phyloP scores from a whole-genome alignment of 1,284 basidiomycete species.

The Trametes pubescens region DNA sequence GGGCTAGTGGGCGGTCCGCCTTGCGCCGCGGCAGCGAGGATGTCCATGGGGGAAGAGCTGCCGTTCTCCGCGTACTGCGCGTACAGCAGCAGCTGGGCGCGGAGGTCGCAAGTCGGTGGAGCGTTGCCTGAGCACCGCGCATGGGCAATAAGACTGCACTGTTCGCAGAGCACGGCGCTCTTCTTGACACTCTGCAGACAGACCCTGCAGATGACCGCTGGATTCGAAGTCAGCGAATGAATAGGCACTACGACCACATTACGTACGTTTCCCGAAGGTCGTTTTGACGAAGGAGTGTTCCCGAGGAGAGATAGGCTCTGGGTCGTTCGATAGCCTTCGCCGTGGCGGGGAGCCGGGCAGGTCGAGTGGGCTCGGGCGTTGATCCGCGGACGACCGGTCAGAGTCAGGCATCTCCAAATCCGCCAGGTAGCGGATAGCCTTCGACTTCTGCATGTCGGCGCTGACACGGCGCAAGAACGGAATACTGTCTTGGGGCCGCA shows the following conservation, averaged over 20 bases:
- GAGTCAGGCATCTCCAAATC: conserved; percentile 60
- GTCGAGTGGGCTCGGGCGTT: conserved; percentile 34
- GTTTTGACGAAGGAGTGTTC: conserved; percentile 92
- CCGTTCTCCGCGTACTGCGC: conserved; percentile 77
- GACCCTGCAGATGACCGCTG: conserved; percentile 89
- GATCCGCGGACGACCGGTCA: conserved; percentile 49
- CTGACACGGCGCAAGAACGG: conserved; percentile 93
- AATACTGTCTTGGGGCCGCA: conserved; percentile 91
- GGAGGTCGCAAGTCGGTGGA: conserved; percentile 84
- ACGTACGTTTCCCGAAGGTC: conserved; percentile 89
- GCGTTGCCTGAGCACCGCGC: conserved; percentile 79
- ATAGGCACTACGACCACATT: conserved; percentile 13
- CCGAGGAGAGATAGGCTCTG: conserved; percentile 60
- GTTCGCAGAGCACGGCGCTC: conserved; percentile 87
- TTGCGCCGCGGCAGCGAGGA: conserved; percentile 48
- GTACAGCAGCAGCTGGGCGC: conserved; percentile 74
- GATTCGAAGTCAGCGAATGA: conserved; percentile 30
- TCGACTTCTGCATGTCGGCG: conserved; percentile 79
- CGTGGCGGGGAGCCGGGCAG: conserved; percentile 38
- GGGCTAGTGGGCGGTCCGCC: conserved; percentile 50
- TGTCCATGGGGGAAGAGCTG: conserved; percentile 61
- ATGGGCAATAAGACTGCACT: conserved; percentile 91
- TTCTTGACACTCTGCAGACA: conserved; percentile 86
- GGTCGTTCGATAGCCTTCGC: conserved; percentile 50
- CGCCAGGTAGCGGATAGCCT: conserved; percentile 61